These are phyloP conservation scores for Penicillium antarcticum DNA, from an alignment of 495 filamentous ascomycete genomes.

Conservation along the genomic window DNA sequence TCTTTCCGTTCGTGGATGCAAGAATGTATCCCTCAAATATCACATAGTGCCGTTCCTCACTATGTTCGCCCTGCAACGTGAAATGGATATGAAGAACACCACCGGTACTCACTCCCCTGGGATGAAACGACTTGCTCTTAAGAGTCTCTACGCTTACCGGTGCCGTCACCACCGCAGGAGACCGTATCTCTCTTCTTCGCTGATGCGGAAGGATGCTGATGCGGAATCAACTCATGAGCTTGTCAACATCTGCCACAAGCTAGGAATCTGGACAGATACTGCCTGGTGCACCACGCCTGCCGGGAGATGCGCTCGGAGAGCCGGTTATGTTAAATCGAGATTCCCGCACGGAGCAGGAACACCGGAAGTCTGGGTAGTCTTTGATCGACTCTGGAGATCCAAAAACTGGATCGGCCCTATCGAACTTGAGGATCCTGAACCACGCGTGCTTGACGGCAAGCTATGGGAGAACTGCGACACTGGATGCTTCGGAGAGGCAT, in stretches of 20 bases:
- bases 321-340: slow-evolving; percentile 55
- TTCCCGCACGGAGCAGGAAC: slow-evolving; percentile 49
- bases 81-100: slow-evolving; percentile 39
- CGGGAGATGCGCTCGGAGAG: slow-evolving; percentile 53
- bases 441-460: slow-evolving; percentile 40
- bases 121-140: slow-evolving; percentile 46
- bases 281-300: slow-evolving; percentile 63
- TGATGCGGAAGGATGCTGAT: slow-evolving; percentile 56
- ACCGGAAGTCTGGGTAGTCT: slow-evolving; percentile 61
- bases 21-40: slow-evolving; percentile 64
- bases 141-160: slow-evolving; percentile 59
- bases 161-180: slow-evolving; percentile 59
- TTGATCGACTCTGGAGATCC: slow-evolving; percentile 59
- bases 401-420: slow-evolving; percentile 55
- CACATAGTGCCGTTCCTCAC: slow-evolving; percentile 59
- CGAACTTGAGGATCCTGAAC: slow-evolving; percentile 13
- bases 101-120: slow-evolving; percentile 26
- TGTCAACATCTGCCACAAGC: slow-evolving; percentile 57
- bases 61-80: slow-evolving; percentile 45
- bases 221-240: slow-evolving; percentile 61
- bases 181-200: slow-evolving; percentile 54
- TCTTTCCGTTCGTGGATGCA: slow-evolving; percentile 60
- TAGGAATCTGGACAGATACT: slow-evolving; percentile 63
- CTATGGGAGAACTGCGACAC: slow-evolving; percentile 58
- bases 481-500: slow-evolving; percentile 52